A percentile compares a stretch with the other conserved stretches of the same genome.
phyloP scores from a whole-genome alignment of 306 rosid species.

The Sesbania bispinosa region DNA sequence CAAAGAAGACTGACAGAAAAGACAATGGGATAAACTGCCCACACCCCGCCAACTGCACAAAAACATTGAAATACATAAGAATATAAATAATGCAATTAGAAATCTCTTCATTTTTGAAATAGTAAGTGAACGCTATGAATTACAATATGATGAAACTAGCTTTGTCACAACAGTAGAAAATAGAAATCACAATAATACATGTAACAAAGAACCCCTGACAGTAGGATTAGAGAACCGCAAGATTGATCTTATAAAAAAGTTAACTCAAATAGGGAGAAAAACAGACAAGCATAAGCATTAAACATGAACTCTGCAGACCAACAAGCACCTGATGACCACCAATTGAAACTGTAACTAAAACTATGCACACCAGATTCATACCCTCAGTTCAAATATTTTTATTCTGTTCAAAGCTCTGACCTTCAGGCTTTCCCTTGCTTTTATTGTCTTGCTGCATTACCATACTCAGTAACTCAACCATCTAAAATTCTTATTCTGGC shows the following conservation, averaged over 20 bases:
- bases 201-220: not conserved
- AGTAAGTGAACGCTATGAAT: not conserved
- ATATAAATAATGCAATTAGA: not conserved
- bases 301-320: not conserved
- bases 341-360: not conserved
- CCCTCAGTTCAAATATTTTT: not conserved
- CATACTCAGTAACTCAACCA: not conserved
- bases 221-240: not conserved
- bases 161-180: too few relatives aligned
- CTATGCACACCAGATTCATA: not conserved
- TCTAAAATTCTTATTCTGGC: not conserved
- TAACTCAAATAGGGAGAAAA: not conserved
- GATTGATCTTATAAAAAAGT: not conserved
- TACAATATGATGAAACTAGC: not conserved
- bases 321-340: not conserved
- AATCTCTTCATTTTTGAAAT: not conserved
- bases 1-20: conserved; percentile 57
- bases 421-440: not conserved
- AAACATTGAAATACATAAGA: conserved; percentile 1
- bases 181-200: too few relatives aligned
- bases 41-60: conserved; percentile 88
- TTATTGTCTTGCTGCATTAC: not conserved
- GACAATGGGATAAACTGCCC: too few relatives aligned
- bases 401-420: not conserved
- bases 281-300: not conserved